A percentile compares a stretch with the other conserved stretches of the same genome.
Conservation (phyloP, 495 filamentous ascomycete species). For the Poronia punctata region DNA sequence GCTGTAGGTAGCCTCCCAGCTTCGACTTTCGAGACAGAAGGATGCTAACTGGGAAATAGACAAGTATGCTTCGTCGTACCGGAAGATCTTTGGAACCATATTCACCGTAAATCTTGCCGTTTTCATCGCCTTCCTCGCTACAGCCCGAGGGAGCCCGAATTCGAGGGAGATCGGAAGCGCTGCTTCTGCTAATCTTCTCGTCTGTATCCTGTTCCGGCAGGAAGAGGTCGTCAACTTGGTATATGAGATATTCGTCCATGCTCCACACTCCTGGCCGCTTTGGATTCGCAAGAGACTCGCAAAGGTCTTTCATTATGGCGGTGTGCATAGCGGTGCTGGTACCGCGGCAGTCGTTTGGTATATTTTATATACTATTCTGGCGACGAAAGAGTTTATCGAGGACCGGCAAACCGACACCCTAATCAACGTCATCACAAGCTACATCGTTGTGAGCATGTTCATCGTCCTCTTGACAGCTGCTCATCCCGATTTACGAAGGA, state of each 20-base stretch:
- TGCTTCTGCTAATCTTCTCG: slow-evolving; percentile 42
- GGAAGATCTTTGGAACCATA: slow-evolving; percentile 23
- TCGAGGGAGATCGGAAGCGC: slow-evolving; percentile 29
- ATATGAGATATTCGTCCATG: slow-evolving; percentile 51
- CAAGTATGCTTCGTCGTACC: slow-evolving; percentile 26
- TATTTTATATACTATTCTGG: slow-evolving; percentile 37
- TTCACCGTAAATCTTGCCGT: slow-evolving; percentile 20
- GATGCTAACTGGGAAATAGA: slow-evolving; percentile 16
- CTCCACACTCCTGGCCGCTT: slow-evolving; percentile 54
- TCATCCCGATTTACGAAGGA: slow-evolving; percentile 45
- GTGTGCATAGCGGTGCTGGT: slow-evolving; percentile 67
- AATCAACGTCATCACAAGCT: slow-evolving; percentile 35
- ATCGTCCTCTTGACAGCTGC: slow-evolving; percentile 36
- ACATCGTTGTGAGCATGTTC: slow-evolving; percentile 36
- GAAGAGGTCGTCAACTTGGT: slow-evolving; percentile 69
- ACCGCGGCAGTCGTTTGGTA: slow-evolving; percentile 67
- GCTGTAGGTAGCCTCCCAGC: slow-evolving; percentile 12
- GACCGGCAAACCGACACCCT: slow-evolving; percentile 15
- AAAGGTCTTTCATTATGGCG: slow-evolving; percentile 72
- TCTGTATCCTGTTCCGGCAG: slow-evolving; percentile 56
- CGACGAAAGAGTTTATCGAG: slow-evolving; percentile 43
- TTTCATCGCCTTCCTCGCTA: slow-evolving; percentile 18
- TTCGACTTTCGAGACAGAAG: background rate
- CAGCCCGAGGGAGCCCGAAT: slow-evolving; percentile 16
- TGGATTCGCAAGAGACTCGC: slow-evolving; percentile 56